Base-by-base conservation (phyloP, 176 grass and related monocot genomes). In the Triticum turgidum region DNA sequence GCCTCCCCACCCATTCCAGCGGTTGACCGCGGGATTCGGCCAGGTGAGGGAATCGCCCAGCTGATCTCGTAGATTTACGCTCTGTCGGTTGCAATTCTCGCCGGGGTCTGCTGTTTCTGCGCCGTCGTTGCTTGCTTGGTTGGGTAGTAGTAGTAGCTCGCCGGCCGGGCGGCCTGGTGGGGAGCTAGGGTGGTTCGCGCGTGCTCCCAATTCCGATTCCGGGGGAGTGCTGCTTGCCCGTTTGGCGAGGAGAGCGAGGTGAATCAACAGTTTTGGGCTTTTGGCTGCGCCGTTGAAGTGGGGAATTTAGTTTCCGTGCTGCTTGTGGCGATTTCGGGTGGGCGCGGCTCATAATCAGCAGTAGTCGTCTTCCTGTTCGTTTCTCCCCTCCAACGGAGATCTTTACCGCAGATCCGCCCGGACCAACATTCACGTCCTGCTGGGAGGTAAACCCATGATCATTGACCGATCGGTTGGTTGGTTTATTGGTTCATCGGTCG, bases 301-400 rank as follows among this genome's bases (percentile, higher is more conserved):
- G 73, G 84, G 84, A 74, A 79, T 80, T 80, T 14, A 9, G 66
- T 37, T 65, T 61, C 22, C 32, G 69, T 81, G 82, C 25, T 69
- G 47, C 14, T 15, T 56, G 73, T 35, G 9, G 65, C 27, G 22
- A 79, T 87, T 78, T 54, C 45, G 41, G n/a, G n/a, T 18, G 10
- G 47, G 37, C 22, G 63, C 62, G 34, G 22, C 33, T 62, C 34
- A 44, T 73, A 39, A 39, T 58, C 68, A 18, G 9, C 44, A 11
- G 29, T 42, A 56, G 15, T 72, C 17, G 5, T 34, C 58, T 44
- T 61, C 34, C 45, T 3, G 44, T 74, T 61, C 61, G 20, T 56
- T 35, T 42, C 17, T 3, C 32, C 39, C 27, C 47, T 33, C 13
- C 52, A 7, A 9, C 9, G 17, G 29, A 35, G 83, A 3, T 65